These are phyloP conservation scores for Pseudozyma sp. DNA, from an alignment of 1,284 basidiomycete genomes.

Conservation along the genomic window DNA sequence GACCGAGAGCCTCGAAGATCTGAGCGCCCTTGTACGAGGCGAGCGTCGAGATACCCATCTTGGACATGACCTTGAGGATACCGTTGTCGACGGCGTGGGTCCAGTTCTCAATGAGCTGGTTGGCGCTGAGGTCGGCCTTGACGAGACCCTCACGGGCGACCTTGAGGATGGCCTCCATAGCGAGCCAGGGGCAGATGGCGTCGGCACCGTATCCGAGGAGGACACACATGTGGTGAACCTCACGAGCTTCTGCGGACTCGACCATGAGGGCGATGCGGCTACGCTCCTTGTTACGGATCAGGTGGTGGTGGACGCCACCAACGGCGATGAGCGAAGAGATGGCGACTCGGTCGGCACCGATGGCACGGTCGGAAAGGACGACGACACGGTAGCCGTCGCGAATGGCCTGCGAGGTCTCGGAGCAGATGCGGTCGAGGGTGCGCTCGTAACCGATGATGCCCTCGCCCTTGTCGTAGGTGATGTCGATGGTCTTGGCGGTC, in stretches of 20 bases:
- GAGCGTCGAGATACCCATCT: slow-evolving; percentile 67
- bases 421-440: slow-evolving; percentile 63
- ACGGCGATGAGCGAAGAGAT: slow-evolving; percentile 64
- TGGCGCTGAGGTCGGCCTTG: slow-evolving; percentile 59
- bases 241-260: slow-evolving; percentile 65
- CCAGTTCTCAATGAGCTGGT: slow-evolving; percentile 62
- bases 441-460: slow-evolving; percentile 61
- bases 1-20: slow-evolving; percentile 67
- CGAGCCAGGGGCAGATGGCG: slow-evolving; percentile 67
- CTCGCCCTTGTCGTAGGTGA: slow-evolving; percentile 63
- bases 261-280: slow-evolving; percentile 64
- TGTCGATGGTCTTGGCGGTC: slow-evolving; percentile 62
- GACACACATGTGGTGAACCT: slow-evolving; percentile 67
- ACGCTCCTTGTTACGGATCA: slow-evolving; percentile 67
- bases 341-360: slow-evolving; percentile 60
- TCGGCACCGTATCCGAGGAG: slow-evolving; percentile 67
- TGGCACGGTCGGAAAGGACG: slow-evolving; percentile 63
- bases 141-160: slow-evolving; percentile 63
- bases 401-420: slow-evolving; percentile 64
- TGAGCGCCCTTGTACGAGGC: slow-evolving; percentile 67
- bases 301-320: slow-evolving; percentile 67
- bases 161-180: slow-evolving; percentile 66
- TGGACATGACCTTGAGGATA: slow-evolving; percentile 66
- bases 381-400: slow-evolving; percentile 58
- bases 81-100: slow-evolving; percentile 60